Evolutionary conservation across 1,284 basidiomycete species (phyloP).

Genomic region (Tausonia pullulans): DNA sequence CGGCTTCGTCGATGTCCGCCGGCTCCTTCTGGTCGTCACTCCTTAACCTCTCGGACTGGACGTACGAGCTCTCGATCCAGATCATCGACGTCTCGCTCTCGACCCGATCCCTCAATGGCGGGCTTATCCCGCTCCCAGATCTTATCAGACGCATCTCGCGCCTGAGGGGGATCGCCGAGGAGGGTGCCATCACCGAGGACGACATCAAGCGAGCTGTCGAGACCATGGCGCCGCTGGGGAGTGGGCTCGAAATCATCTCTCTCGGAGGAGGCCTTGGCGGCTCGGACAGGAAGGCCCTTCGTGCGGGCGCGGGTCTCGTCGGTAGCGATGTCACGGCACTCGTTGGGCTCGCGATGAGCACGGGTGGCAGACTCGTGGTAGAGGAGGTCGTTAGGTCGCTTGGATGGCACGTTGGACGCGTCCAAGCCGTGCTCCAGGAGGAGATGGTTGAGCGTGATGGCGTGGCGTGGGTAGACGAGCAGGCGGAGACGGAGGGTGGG

Average conservation of each 20-base stretch:
- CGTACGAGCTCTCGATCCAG: slow-evolving; percentile 90
- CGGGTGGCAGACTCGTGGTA: slow-evolving; percentile 54
- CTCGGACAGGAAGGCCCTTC: slow-evolving; percentile 47
- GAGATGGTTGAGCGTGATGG: slow-evolving; percentile 85
- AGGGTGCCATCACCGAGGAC: slow-evolving; percentile 51
- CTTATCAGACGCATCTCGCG: slow-evolving; percentile 65
- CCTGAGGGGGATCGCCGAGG: slow-evolving; percentile 50
- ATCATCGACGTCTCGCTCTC: slow-evolving; percentile 92
- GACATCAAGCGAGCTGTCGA: slow-evolving; percentile 79
- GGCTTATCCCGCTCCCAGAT: slow-evolving; percentile 79
- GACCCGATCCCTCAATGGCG: slow-evolving; percentile 78
- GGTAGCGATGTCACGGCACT: slow-evolving; percentile 71
- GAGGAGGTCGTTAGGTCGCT: slow-evolving; percentile 45
- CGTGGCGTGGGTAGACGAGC: slow-evolving; percentile 87
- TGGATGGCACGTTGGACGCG: slow-evolving; percentile 70
- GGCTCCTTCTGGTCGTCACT: slow-evolving; percentile 13
- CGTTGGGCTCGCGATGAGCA: slow-evolving; percentile 57
- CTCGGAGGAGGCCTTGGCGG: slow-evolving; percentile 35
- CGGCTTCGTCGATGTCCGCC: background rate
- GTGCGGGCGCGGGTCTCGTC: slow-evolving; percentile 62
- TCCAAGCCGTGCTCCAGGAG: slow-evolving; percentile 59
- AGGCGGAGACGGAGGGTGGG: slow-evolving; percentile 45
- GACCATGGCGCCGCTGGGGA: slow-evolving; percentile 72
- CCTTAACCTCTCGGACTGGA: slow-evolving; percentile 56
- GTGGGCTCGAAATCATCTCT: slow-evolving; percentile 76